Conservation (phyloP, 331 rosid genomes). For the Quercus phellos region DNA sequence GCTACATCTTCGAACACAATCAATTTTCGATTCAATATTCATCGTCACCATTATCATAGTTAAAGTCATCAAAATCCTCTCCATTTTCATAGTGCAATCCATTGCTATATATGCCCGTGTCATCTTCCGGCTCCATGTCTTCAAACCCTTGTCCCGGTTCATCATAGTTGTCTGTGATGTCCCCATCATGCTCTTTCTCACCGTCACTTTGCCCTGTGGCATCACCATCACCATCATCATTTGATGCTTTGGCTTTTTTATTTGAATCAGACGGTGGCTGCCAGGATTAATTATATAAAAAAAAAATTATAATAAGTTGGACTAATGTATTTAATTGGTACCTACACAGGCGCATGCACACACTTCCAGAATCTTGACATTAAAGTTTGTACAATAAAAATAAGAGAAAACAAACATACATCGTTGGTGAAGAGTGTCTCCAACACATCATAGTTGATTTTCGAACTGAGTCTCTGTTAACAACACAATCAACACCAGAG, state of each 20-base stretch:
- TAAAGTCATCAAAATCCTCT: constrained; percentile 17
- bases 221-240: constrained; percentile 10
- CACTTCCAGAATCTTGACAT: not conserved
- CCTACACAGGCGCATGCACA: not conserved
- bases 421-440: constrained; percentile 34
- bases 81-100: constrained; percentile 22
- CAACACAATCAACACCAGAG: constrained; percentile 15
- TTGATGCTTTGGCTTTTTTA: constrained; percentile 28
- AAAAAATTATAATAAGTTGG: not conserved
- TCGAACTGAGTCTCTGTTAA: constrained; percentile 49
- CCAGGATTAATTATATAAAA: not conserved
- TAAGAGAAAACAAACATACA: constrained; percentile 32
- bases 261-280: constrained; percentile 24
- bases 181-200: constrained; percentile 19
- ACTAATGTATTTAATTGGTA: not conserved
- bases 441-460: constrained; percentile 49
- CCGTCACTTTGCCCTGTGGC: not conserved
- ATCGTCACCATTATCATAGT: constrained; percentile 27
- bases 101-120: constrained; percentile 5
- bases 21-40: constrained; percentile 17
- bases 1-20: not conserved
- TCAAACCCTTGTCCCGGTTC: constrained; percentile 11
- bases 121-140: constrained; percentile 18
- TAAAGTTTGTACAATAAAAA: not conserved
- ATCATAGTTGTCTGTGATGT: constrained; percentile 10